These are phyloP conservation scores for Eimeria brunetti DNA, from an alignment of 169 alveolate species.

Conservation along the genomic window DNA sequence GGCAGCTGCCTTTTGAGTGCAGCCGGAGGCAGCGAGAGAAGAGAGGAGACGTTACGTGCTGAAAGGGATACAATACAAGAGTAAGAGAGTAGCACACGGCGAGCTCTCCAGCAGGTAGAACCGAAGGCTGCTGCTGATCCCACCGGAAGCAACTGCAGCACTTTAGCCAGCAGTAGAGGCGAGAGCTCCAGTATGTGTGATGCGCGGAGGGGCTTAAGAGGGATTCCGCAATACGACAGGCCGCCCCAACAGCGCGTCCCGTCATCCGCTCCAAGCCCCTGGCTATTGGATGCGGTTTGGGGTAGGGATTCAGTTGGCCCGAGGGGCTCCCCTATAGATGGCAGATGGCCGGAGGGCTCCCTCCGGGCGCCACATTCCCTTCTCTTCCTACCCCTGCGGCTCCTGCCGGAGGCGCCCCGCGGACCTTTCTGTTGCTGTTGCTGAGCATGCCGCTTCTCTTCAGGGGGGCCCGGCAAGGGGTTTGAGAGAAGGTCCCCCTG, in stretches of 20 bases:
- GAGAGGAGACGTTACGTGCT: constrained; percentile 55
- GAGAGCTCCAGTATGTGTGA: constrained; percentile 42
- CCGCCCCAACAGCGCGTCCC: neutral
- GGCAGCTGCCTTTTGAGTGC: constrained; percentile 51
- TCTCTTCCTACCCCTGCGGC: constrained; percentile 64
- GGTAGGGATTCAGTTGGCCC: neutral
- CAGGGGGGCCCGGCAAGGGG: neutral
- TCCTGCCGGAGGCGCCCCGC: constrained; percentile 24
- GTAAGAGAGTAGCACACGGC: constrained; percentile 59
- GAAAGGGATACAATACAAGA: constrained; percentile 57
- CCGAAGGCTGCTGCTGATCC: constrained; percentile 66
- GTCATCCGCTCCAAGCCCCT: neutral
- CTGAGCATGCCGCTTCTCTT: constrained; percentile 8
- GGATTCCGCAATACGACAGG: neutral
- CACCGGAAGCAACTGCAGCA: constrained; percentile 54
- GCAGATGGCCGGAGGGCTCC: neutral
- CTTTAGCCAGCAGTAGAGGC: constrained; percentile 64
- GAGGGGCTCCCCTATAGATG: neutral
- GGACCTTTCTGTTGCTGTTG: constrained; percentile 9
- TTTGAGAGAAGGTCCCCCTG: neutral
- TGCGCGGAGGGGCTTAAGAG: constrained; percentile 50
- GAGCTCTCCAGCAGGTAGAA: constrained; percentile 63
- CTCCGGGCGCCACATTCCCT: constrained; percentile 37
- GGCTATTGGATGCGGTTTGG: constrained; percentile 1
- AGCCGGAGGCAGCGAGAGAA: constrained; percentile 49